phyloP scores from a whole-genome alignment of 441 rosid species.

The Populus tomentosa region DNA sequence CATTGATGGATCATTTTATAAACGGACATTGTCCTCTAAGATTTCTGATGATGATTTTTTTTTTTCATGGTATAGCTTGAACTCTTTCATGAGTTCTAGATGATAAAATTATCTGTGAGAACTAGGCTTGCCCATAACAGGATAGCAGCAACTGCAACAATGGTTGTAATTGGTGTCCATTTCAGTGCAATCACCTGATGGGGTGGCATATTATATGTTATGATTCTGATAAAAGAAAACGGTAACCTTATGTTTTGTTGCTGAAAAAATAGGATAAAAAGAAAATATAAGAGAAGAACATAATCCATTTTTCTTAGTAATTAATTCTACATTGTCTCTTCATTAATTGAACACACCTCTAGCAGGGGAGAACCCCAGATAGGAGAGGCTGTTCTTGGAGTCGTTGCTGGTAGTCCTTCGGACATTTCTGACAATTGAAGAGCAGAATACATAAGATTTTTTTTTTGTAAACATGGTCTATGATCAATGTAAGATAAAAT shows the following conservation, averaged over 20 bases:
- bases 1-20: background rate
- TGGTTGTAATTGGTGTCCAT: slow-evolving; percentile 50
- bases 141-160: slow-evolving; percentile 32
- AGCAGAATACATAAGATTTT: background rate
- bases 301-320: background rate
- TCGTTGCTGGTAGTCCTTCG: slow-evolving; percentile 16
- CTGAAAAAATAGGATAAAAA: background rate
- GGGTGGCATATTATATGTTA: background rate
- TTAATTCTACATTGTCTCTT: background rate
- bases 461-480: background rate
- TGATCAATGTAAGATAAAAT: background rate
- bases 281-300: background rate
- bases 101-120: slow-evolving; percentile 33
- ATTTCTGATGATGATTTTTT: background rate
- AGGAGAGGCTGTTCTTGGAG: slow-evolving; percentile 19
- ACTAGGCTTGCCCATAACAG: slow-evolving; percentile 34
- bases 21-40: background rate
- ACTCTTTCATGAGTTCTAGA: slow-evolving; percentile 11
- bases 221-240: background rate
- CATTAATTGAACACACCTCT: slow-evolving; percentile 28
- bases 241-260: background rate
- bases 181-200: slow-evolving; percentile 46
- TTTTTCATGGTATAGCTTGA: background rate
- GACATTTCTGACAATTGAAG: slow-evolving; percentile 21
- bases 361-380: slow-evolving; percentile 42